Evolutionary conservation across 495 filamentous ascomycete species (phyloP), one percentile per base, ranked within the genome.

Genomic region (Aspergillus incahuasiensis): DNA sequence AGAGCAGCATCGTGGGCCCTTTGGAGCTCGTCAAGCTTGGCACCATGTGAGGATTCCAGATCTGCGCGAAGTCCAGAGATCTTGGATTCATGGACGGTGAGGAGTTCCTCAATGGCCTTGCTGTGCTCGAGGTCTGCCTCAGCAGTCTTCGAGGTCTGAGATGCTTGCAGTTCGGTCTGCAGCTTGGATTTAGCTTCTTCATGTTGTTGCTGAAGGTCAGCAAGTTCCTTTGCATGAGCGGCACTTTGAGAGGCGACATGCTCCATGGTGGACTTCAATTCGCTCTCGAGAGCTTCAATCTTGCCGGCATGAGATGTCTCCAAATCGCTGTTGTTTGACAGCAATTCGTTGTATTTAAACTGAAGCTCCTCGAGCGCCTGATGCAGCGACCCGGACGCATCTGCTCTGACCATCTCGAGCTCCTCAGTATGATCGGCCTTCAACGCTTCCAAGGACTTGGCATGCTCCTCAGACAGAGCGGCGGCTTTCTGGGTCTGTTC

Each of bases 71-170:
- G 52, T 30, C 58, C 59, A 13, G 71, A 64, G 1, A 76, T 25
- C 59, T 78, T 78, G 16, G 65, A 57, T 18, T 78, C 74, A 12
- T 75, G 68, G n/a, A 71, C 59, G 5, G 65, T 75, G 54, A 78
- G 68, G n/a, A 78, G 70, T 51, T 72, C 68, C 56, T 78, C 75
- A 32, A 78, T 76, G 11, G 70, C 74, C 46, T 63, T 70, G 54
- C 61, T 69, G 46, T 78, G 74, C 53, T 77, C 73, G 11, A 67
- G 66, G 50, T 77, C 74, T n/a, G 64, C 61, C 24, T 75, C 66
- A 13, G 72, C 61, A 18, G 68, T 52, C 60, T 69, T 71, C 12
- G 73, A 68, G 25, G 52, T 42, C 24, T 68, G 64, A 8, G 59
- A 49, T 11, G 61, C 60, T 44, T 75, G 68, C 28, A 71, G 59